Percentiles rank a stretch among this genome's conserved stretches.
phyloP scores from a whole-genome alignment of 176 grass and related monocot species.

The Oryza coarctata region DNA sequence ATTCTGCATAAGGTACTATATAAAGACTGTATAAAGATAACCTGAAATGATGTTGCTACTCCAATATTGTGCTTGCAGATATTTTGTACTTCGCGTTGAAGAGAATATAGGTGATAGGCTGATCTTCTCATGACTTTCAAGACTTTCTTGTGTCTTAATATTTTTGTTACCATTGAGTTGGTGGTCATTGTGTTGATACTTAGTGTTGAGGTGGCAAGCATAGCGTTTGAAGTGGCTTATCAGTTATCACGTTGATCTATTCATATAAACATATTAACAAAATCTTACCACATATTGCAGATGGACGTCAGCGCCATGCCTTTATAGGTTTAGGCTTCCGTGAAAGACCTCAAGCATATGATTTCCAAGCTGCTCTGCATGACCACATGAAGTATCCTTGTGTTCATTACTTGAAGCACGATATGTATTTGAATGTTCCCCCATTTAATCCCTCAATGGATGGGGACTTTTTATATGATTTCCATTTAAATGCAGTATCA shows the following conservation, averaged over 20 bases:
- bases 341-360: constrained; percentile 97
- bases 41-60: constrained; percentile 28
- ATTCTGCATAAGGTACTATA: neutral
- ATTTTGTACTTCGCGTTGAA: constrained; percentile 90
- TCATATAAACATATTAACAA: constrained; percentile 27
- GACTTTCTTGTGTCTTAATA: neutral
- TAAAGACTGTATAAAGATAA: constrained; percentile 16
- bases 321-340: constrained; percentile 97
- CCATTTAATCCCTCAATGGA: neutral
- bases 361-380: constrained; percentile 98
- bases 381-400: constrained; percentile 98
- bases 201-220: constrained; percentile 1
- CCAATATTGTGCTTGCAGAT: constrained; percentile 52
- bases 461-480: neutral
- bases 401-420: constrained; percentile 27
- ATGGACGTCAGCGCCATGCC: constrained; percentile 84
- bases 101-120: constrained; percentile 81
- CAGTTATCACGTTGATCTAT: neutral
- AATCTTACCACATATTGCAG: constrained; percentile 41
- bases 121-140: constrained; percentile 17
- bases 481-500: neutral
- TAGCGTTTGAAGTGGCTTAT: neutral
- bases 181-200: constrained; percentile 22
- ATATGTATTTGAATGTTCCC: neutral
- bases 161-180: constrained; percentile 20